A percentile compares a stretch with the other conserved stretches of the same genome.
phyloP scores from a whole-genome alignment of 768 basidiomycete species.

The Phlebiopsis flavidoalba region DNA sequence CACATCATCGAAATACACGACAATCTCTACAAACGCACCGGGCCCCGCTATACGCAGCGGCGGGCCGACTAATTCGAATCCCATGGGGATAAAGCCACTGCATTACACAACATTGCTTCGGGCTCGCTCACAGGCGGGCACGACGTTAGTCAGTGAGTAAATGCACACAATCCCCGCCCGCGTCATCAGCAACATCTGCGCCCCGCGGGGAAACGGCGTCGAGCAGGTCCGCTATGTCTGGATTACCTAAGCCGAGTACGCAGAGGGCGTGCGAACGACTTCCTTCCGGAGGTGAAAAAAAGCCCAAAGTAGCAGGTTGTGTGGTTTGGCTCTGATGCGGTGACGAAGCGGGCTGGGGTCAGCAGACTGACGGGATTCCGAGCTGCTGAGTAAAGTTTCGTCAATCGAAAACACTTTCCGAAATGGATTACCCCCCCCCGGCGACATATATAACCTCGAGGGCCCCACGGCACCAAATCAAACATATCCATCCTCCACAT shows the following conservation, averaged over 20 bases:
- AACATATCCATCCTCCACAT: background rate
- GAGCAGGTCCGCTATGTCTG: no score
- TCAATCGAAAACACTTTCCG: background rate
- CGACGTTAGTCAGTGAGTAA: no score
- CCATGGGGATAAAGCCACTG: no score
- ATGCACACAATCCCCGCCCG: no score
- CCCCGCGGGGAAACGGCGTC: no score
- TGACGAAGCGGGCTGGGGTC: background rate
- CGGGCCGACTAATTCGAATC: no score
- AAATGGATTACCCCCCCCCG: background rate
- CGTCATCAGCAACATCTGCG: no score
- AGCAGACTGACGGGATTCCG: background rate
- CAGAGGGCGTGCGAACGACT: background rate
- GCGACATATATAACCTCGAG: background rate
- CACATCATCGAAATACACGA: no score
- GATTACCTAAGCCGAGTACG: no score
- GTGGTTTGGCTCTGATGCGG: background rate
- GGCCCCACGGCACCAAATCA: background rate
- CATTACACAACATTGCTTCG: no score
- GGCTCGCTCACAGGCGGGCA: no score
- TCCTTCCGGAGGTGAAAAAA: background rate
- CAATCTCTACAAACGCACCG: no score
- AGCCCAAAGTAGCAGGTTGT: background rate
- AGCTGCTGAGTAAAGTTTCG: background rate
- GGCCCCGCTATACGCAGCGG: background rate